These are phyloP conservation scores for Salix brachista DNA, from an alignment of 345 rosid species.

Conservation along the genomic window DNA sequence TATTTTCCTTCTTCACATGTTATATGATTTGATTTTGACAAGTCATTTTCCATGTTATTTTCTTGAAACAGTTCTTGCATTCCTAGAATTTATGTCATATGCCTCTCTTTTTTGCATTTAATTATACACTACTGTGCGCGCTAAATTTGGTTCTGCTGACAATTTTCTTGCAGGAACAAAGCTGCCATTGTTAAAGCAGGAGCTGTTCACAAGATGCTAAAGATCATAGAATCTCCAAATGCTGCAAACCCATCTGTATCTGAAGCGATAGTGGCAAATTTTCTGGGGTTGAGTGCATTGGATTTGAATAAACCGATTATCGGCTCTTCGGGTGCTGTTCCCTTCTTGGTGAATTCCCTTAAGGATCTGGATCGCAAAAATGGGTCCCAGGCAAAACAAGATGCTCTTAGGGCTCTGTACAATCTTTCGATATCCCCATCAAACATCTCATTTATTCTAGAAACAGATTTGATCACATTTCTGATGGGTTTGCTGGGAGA, in stretches of 20 bases:
- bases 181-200: conserved; percentile 99
- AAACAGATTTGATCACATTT: conserved; percentile 54
- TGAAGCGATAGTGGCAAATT: conserved; percentile 86
- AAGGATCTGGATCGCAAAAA: conserved; percentile 35
- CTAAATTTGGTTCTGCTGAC: not conserved
- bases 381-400: conserved; percentile 71
- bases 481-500: conserved; percentile 67
- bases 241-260: conserved; percentile 47
- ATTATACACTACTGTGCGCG: not conserved
- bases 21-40: conserved; percentile 15
- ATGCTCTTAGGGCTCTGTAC: conserved; percentile 81
- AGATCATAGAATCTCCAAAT: conserved; percentile 61
- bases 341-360: conserved; percentile 61
- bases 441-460: conserved; percentile 53
- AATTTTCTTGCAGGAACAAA: conserved; percentile 65
- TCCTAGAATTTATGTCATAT: not conserved
- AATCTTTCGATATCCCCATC: conserved; percentile 70
- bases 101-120: not conserved
- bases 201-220: conserved; percentile 87
- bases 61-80: conserved; percentile 15
- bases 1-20: not conserved
- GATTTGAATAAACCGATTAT: conserved; percentile 86
- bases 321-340: conserved; percentile 86
- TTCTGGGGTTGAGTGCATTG: conserved; percentile 85
- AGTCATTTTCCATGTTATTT: conserved; percentile 43